Base-by-base conservation (phyloP, 1,139 yeast species). In the Debaryomycetaceae sp. region DNA sequence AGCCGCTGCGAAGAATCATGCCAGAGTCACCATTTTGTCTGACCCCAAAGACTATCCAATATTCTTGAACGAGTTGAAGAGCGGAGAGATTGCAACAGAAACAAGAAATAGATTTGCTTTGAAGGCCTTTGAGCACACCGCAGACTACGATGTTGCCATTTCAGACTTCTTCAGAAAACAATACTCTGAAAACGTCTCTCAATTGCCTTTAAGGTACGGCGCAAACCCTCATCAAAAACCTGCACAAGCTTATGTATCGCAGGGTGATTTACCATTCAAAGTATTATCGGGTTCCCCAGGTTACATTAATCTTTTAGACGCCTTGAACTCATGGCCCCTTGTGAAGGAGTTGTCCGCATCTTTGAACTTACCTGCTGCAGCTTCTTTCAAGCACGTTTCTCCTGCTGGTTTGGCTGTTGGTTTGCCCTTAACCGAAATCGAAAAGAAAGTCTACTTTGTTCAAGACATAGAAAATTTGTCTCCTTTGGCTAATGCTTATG, bases 361-460 rank as follows among this genome's bases (percentile, higher is more conserved):
- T 41, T 78, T 92, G 61, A 87, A 87, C 68, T 77, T 92, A 55
- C 98, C 98, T 40, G 98, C 98, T 41, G 98, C 98, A 55, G 98
- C 98, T 45, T 88, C 96, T 31, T 92, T 92, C 76, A 92, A 92
- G 77, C 98, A 92, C 67, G 98, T 92, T 47, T 88, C 97, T 24
- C 98, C 98, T 49, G 98, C 98, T 28, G 98, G 98, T 68, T 95
- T 84, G 38, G 98, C 98, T 38, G 96, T 92, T 44, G 98, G 98
- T 52, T 71, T 89, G 52, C 98, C 98, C 50, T 76, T 92, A 56
- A 61, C 85, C 38, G 98, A 91, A 42, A 75, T 83, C 47, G 98
- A 92, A 73, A 91, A 91, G 80, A 87, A 91, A 69, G 80, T 92
- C 48, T 92, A 92, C 75, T 92, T 92, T 64, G 98, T 92, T 49